Base-by-base conservation (phyloP, 495 filamentous ascomycete species). In the Acidiella bohemica region DNA sequence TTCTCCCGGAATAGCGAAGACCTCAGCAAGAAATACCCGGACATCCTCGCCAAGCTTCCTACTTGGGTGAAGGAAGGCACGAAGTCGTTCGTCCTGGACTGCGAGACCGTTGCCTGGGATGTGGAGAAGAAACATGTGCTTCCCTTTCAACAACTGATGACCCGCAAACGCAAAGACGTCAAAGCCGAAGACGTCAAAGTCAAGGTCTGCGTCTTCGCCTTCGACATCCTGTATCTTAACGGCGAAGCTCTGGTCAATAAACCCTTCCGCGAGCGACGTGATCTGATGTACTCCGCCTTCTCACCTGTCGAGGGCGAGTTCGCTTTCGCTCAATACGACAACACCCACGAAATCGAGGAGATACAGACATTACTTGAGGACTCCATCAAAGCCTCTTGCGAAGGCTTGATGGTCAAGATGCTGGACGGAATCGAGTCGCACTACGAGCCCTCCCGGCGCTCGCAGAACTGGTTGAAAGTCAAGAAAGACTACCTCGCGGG, bases 391-490 rank as follows among this genome's bases (percentile, higher is more conserved):
- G 82, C 86, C 7, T 85, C 82, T 0, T 97, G 90, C 52, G 90
- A 97, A 64, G 90, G 90, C 4, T 63, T 97, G 24, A 97, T 97
- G 90, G 90, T 97, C 9, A 97, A 97, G 63, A 97, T 96, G 88
- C 63, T 97, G 37, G 85, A 95, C 53, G 93, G 88, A 2, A 61
- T 70, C 0, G 85, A 93, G 57, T 88, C 81, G 53, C 80, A 81
- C 44, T 97, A 97, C 50, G 86, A 96, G 65, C 90, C 90, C 3
- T 85, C 79, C 58, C 93, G 92, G 59, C 78, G 90, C 32, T 87
- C 80, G 67, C 81, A 85, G 19, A 97, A 97, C 51, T 97, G 90
- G 90, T 76, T 97, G 22, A 97, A 97, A 72, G 84, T 95, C 56
- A 97, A 97, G 53, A 97, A 97, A 58, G 90, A 97, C 53, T 97